These are phyloP conservation scores for Apodospora peruviana DNA, from an alignment of 495 filamentous ascomycete species.

Conservation along the genomic window DNA sequence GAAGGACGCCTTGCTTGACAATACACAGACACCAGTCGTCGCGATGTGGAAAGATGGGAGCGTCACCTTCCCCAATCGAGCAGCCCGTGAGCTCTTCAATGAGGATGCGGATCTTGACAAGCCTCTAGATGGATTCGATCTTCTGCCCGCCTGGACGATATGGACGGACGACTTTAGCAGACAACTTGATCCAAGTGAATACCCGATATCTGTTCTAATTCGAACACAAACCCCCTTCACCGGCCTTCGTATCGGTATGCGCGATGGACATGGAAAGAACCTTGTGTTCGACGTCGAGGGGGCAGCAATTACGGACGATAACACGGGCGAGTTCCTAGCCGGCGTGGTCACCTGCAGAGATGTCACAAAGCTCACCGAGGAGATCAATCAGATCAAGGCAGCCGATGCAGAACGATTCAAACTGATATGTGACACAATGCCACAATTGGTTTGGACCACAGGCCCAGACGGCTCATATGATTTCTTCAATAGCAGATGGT, in stretches of 20 bases:
- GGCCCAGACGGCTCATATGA: conserved; percentile 54
- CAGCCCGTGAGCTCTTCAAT: conserved; percentile 48
- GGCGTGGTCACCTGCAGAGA: conserved; percentile 60
- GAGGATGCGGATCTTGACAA: conserved; percentile 32
- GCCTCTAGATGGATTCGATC: conserved; percentile 43
- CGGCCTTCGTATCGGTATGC: conserved; percentile 53
- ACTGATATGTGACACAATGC: conserved; percentile 65
- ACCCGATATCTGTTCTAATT: conserved; percentile 55
- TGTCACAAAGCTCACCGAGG: conserved; percentile 53
- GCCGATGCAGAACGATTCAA: conserved; percentile 62
- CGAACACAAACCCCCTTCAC: conserved; percentile 50
- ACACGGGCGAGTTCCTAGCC: conserved; percentile 61
- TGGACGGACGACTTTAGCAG: conserved; percentile 59
- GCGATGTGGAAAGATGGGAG: conserved; percentile 69
- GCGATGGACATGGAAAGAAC: conserved; percentile 37
- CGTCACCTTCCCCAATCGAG: conserved; percentile 59
- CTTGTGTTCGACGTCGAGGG: conserved; percentile 55
- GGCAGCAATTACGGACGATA: conserved; percentile 50
- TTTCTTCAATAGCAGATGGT: conserved; percentile 66
- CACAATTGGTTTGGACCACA: conserved; percentile 64
- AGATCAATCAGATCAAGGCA: conserved; percentile 55
- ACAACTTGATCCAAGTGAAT: conserved; percentile 49
- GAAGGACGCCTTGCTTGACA: conserved; percentile 67
- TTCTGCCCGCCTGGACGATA: conserved; percentile 47
- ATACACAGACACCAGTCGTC: conserved; percentile 60